Base-by-base conservation (phyloP, 2,329 filamentous ascomycete species). In the Stemphylium vesicarium region DNA sequence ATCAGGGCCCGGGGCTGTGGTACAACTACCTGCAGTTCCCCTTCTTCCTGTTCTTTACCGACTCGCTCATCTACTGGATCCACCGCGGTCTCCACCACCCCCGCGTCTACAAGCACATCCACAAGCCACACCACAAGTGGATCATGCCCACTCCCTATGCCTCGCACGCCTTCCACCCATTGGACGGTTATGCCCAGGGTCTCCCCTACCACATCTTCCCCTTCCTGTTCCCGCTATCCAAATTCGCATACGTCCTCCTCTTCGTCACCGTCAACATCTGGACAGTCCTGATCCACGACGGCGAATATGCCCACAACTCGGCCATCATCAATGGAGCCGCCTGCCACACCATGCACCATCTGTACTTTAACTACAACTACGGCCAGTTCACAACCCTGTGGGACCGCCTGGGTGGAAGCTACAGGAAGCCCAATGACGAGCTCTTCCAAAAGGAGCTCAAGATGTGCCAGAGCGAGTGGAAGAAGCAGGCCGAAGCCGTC, bases 71-170 rank as follows among this genome's bases (percentile, higher is more conserved):
- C 80, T 96, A 96, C 83, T 91, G 89, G 84, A 94, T 96, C 69
- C 92, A 96, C 80, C 89, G 92, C 53, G 89, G 85, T 53, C 84
- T 96, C 58, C 92, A 96, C 78, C 88, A 92, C 77, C 90, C 90
- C 13, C 72, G 78, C 41, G 74, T 95, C 65, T 98, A 98, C 85
- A 96, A 93, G 81, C 82, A 82, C 64, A 83, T 97, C 44, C 94
- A 98, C 85, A 98, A 98, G 85, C 89, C 92, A 63, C 94, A 98
- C 79, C 94, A 98, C 87, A 97, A 96, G 82, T 98, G 94, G 94
- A 97, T 98, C 78, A 96, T 97, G 91, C 94, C 94, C 3, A 96
- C 92, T 3, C 94, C 94, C 0, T 97, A 86, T 75, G 93, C 94
- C 37, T 92, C 89, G 66, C 90, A 96, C 73, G 94, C 94, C 53